A percentile compares a stretch with the other conserved stretches of the same genome.
Conservation (phyloP, 805 yeast genomes). For the Torulaspora delbrueckii region DNA sequence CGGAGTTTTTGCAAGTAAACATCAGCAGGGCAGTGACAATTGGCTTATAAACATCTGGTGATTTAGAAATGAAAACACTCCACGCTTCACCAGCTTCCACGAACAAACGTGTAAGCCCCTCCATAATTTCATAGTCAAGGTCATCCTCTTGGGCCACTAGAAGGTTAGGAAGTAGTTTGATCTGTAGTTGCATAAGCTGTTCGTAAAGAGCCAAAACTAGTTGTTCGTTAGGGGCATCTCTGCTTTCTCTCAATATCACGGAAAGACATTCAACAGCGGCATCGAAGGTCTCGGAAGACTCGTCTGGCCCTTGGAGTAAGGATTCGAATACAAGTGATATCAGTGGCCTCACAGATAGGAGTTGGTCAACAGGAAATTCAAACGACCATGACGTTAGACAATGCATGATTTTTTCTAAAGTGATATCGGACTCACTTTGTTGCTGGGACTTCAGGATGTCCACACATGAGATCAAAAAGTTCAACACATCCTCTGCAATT, state of each 20-base stretch:
- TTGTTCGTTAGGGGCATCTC: slow-evolving; percentile 62
- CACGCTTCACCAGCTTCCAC: slow-evolving; percentile 94
- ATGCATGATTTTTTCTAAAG: slow-evolving; percentile 47
- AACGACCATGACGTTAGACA: slow-evolving; percentile 87
- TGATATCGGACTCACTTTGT: slow-evolving; percentile 25
- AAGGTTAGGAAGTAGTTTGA: slow-evolving; percentile 41
- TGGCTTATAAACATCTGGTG: slow-evolving; percentile 64
- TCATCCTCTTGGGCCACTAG: slow-evolving; percentile 31
- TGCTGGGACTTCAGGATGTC: slow-evolving; percentile 31
- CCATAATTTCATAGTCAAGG: slow-evolving; percentile 55
- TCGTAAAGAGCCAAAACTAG: slow-evolving; percentile 63
- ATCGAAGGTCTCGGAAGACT: slow-evolving; percentile 56
- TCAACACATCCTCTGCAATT: slow-evolving; percentile 65
- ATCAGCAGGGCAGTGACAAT: slow-evolving; percentile 68
- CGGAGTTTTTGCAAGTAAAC: slow-evolving; percentile 69
- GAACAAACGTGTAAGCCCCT: slow-evolving; percentile 67
- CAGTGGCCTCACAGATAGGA: slow-evolving; percentile 61
- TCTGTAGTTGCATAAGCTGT: slow-evolving; percentile 59
- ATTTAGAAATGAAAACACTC: slow-evolving; percentile 78
- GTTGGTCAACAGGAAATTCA: slow-evolving; percentile 70
- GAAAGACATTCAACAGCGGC: slow-evolving; percentile 83
- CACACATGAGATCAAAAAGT: slow-evolving; percentile 50
- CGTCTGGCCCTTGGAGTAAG: slow-evolving; percentile 40
- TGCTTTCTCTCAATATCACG: slow-evolving; percentile 73
- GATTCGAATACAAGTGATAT: slow-evolving; percentile 65